Conservation (phyloP, 139 green algal species). For the Ettlia oleoabundans region DNA sequence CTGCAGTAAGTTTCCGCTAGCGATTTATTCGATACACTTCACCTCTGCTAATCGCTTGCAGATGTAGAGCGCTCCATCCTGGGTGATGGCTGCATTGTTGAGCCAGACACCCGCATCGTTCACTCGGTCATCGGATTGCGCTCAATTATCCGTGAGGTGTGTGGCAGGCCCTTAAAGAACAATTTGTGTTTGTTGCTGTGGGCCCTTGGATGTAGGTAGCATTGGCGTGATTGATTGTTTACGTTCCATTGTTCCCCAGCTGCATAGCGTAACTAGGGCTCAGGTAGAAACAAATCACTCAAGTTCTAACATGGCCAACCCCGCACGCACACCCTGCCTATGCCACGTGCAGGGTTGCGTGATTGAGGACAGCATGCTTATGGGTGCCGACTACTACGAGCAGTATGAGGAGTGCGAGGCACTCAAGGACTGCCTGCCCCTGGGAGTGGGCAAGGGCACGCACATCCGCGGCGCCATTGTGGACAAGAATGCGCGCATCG, state of each 20-base stretch:
- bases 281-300: too few species aligned
- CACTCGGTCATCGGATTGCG: constrained; percentile 95
- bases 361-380: constrained; percentile 81
- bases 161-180: too few species aligned
- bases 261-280: too few species aligned
- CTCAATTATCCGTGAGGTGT: constrained; percentile 74
- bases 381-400: constrained; percentile 99
- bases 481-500: constrained; percentile 97
- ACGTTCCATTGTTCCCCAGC: too few species aligned
- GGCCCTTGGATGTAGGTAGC: too few species aligned
- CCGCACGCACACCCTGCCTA: background rate
- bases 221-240: too few species aligned
- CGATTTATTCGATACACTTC: constrained; percentile 26
- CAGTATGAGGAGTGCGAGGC: constrained; percentile 73
- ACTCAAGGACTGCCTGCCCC: constrained; percentile 84
- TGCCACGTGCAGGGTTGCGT: constrained; percentile 39
- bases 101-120: constrained; percentile 74
- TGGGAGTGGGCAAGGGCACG: constrained; percentile 90
- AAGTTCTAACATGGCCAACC: background rate
- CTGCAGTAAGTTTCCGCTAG: too few species aligned
- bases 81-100: constrained; percentile 83
- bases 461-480: constrained; percentile 85
- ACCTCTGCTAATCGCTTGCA: background rate
- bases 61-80: constrained; percentile 65
- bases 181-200: too few species aligned